Percentiles rank a stretch among this genome's conserved stretches.
Evolutionary conservation across 1,284 basidiomycete genomes (phyloP).

Genomic region (Kwoniella shivajii): DNA sequence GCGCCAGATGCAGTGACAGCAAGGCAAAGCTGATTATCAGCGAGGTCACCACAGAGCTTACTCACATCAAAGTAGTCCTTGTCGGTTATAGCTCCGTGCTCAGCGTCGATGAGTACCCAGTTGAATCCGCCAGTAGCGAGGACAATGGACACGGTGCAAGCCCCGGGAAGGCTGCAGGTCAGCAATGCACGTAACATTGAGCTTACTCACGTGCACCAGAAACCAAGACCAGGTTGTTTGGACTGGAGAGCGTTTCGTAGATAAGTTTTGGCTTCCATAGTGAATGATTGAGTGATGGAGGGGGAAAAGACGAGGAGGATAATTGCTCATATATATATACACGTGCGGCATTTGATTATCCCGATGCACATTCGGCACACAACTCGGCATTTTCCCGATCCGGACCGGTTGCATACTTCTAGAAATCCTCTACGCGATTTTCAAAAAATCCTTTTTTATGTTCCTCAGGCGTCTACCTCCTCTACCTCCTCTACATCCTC

Average conservation of each 20-base stretch:
- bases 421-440: no score
- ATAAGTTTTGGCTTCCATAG: conserved; percentile 17
- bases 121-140: conserved; percentile 41
- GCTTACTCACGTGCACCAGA: conserved; percentile 62
- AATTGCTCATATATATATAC: no score
- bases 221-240: conserved; percentile 66
- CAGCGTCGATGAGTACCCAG: conserved; percentile 37
- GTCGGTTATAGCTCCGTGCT: conserved; percentile 40
- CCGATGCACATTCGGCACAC: no score
- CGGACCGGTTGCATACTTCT: no score
- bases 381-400: no score
- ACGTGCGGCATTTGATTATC: no score
- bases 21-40: conserved; percentile 23
- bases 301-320: no score
- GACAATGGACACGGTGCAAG: conserved; percentile 35
- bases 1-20: conserved; percentile 33
- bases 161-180: conserved; percentile 26
- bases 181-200: not conserved
- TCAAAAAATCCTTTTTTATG: no score
- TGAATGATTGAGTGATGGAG: not conserved
- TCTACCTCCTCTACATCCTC: not conserved
- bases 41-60: not conserved
- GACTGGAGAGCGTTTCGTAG: conserved; percentile 60
- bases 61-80: conserved; percentile 37
- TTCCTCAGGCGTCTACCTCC: no score